Conservation (phyloP, 164 flowering plant genomes). For the Amborella trichopoda region DNA sequence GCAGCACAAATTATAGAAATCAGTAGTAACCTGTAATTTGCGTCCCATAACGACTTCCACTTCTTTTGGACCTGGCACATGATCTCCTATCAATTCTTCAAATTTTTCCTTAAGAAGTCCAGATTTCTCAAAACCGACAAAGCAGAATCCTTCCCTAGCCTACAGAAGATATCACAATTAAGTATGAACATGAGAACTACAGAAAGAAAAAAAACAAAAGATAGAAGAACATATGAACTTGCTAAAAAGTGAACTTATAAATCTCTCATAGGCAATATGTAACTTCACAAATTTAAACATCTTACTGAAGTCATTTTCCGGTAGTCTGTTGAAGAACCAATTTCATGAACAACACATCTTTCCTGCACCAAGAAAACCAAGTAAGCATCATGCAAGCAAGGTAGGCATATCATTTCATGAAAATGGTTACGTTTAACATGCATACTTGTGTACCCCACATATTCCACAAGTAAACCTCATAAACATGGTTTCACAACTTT, state of each 20-base stretch:
- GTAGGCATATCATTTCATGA: no score
- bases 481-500: no score
- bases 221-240: no score
- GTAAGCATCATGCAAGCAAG: no score
- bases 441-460: no score
- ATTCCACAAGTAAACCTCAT: no score
- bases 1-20: no score
- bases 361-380: no score
- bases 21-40: conserved; percentile 45
- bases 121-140: conserved; percentile 42
- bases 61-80: conserved; percentile 48
- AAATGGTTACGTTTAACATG: no score
- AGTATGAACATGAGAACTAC: background rate
- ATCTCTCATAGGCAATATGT: no score
- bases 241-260: no score
- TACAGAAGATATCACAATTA: conserved; percentile 13
- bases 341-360: conserved; percentile 77
- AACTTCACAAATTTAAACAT: background rate
- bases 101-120: conserved; percentile 56
- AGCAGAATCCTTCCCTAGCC: conserved; percentile 88
- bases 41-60: conserved; percentile 99
- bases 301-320: conserved; percentile 86
- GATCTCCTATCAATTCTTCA: conserved; percentile 49
- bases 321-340: conserved; percentile 82
- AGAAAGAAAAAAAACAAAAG: background rate